Evolutionary conservation across 352 stramenopile species (phyloP).

Genomic region (Pythium brachiatum): DNA sequence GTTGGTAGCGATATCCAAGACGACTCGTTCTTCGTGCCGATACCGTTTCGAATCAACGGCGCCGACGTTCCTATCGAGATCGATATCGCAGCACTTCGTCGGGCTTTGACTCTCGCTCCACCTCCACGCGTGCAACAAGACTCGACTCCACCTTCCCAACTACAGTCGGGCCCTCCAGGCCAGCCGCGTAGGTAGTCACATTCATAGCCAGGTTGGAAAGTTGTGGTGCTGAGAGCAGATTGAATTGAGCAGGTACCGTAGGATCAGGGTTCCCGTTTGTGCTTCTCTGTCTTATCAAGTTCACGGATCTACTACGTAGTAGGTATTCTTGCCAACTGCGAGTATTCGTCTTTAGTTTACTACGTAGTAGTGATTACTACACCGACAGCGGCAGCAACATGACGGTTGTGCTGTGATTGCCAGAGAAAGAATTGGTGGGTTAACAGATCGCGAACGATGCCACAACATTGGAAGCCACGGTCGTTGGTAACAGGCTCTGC

Average conservation of each 20-base stretch:
- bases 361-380: no score
- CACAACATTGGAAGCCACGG: no score
- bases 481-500: no score
- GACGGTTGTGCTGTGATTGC: no score
- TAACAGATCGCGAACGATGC: no score
- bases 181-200: not conserved
- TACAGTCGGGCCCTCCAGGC: not conserved
- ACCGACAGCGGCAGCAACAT: no score
- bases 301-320: no score
- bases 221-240: not conserved
- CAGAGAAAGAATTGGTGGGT: no score
- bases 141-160: constrained; percentile 10
- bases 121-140: constrained; percentile 18
- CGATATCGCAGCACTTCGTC: constrained; percentile 56
- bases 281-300: no score
- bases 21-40: constrained; percentile 48
- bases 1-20: constrained; percentile 27
- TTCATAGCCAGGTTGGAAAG: not conserved
- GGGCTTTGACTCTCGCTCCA: constrained; percentile 41
- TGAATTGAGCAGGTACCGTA: not conserved
- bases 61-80: constrained; percentile 70
- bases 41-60: constrained; percentile 74
- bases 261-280: no score
- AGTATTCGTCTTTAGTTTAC: no score
- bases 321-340: no score